phyloP scores from a whole-genome alignment of 2,329 filamentous ascomycete species.

The Fonsecaea nubica region DNA sequence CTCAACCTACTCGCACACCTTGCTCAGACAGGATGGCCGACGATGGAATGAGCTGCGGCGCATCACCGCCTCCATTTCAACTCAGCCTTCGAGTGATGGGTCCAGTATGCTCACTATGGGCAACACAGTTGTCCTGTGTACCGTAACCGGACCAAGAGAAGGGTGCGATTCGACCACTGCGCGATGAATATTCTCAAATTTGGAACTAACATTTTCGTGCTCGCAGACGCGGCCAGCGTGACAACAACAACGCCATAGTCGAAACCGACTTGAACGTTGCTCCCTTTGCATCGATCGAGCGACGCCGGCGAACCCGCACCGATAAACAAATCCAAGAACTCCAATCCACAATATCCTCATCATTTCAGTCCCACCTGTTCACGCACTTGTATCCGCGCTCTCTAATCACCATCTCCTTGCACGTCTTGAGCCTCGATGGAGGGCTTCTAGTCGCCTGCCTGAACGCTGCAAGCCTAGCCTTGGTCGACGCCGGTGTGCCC shows the following conservation, averaged over 20 bases:
- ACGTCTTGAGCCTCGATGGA: constrained; percentile 89
- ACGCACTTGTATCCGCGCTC: constrained; percentile 88
- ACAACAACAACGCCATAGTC: constrained; percentile 39
- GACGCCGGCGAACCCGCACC: constrained; percentile 33
- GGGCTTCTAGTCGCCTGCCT: constrained; percentile 86
- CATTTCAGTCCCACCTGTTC: constrained; percentile 79
- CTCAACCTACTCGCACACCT: constrained; percentile 84
- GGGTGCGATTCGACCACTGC: constrained; percentile 43
- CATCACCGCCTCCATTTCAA: constrained; percentile 86
- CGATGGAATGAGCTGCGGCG: constrained; percentile 97
- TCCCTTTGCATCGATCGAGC: constrained; percentile 40
- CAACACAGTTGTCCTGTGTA: constrained; percentile 95
- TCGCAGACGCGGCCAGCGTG: constrained; percentile 38
- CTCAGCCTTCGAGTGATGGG: constrained; percentile 89
- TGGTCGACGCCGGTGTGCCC: constrained; percentile 92
- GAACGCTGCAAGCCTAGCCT: constrained; percentile 88
- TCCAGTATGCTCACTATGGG: constrained; percentile 95
- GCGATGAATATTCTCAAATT: background rate
- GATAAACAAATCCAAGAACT: constrained; percentile 64
- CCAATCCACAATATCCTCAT: constrained; percentile 76
- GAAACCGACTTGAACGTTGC: constrained; percentile 41
- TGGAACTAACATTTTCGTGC: background rate
- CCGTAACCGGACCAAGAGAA: constrained; percentile 84
- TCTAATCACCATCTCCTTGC: constrained; percentile 80
- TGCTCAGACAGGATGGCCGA: constrained; percentile 80